These are phyloP conservation scores for Tricholomella constricta DNA, from an alignment of 768 basidiomycete species.

Conservation along the genomic window DNA sequence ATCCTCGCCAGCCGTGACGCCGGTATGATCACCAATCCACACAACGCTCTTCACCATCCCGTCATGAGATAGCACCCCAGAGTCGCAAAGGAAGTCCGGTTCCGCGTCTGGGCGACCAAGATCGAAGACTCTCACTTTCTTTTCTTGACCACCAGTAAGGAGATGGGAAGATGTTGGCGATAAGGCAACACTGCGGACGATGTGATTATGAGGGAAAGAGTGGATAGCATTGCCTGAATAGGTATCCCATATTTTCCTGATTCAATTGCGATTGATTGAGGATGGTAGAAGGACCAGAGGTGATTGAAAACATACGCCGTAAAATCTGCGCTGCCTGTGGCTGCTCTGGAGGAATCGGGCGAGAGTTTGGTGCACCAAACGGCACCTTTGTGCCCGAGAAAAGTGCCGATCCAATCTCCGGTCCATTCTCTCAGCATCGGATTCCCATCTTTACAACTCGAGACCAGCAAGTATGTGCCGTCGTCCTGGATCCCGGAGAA, in stretches of 20 bases:
- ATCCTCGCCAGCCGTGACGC: conserved; percentile 92
- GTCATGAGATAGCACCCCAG: conserved; percentile 70
- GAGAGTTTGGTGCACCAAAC: conserved; percentile 97
- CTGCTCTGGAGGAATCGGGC: conserved; percentile 81
- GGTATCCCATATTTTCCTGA: conserved; percentile 95
- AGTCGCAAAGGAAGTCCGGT: conserved; percentile 74
- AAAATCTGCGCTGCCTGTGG: conserved; percentile 94
- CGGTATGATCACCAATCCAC: conserved; percentile 87
- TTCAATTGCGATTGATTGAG: conserved; percentile 14
- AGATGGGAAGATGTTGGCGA: conserved; percentile 70
- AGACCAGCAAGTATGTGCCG: conserved; percentile 85
- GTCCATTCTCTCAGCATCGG: conserved; percentile 97
- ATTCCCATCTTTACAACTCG: conserved; percentile 98
- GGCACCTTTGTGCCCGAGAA: conserved; percentile 89
- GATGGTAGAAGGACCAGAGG: conserved; percentile 8
- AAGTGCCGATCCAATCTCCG: conserved; percentile 98
- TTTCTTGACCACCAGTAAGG: conserved; percentile 94
- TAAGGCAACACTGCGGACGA: conserved; percentile 92
- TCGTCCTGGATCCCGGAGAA: conserved; percentile 89
- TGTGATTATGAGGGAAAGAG: conserved; percentile 98
- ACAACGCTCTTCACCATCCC: conserved; percentile 92
- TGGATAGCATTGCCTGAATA: conserved; percentile 85
- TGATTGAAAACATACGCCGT: conserved; percentile 71
- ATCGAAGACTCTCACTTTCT: conserved; percentile 96
- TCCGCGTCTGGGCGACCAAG: conserved; percentile 84